These are phyloP conservation scores for Waltiozyma sp. DNA, from an alignment of 1,139 yeast genomes.

Conservation along the genomic window DNA sequence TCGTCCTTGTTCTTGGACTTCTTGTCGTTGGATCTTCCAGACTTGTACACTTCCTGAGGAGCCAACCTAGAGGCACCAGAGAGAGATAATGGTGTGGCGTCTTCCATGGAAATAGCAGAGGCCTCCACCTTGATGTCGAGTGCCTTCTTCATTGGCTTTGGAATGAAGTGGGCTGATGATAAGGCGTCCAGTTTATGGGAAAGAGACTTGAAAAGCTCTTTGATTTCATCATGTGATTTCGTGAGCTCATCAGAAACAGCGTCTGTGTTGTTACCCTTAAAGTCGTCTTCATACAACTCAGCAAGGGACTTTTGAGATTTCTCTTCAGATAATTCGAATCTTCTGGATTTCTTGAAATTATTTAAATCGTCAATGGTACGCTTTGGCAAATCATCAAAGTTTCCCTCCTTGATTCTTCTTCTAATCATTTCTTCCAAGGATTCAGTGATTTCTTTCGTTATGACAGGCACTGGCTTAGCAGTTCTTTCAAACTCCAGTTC, in stretches of 20 bases:
- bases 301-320: constrained; percentile 86
- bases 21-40: constrained; percentile 28
- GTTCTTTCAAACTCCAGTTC: constrained; percentile 65
- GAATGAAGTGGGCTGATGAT: constrained; percentile 87
- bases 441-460: constrained; percentile 81
- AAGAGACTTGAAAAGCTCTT: constrained; percentile 49
- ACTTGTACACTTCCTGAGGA: constrained; percentile 86
- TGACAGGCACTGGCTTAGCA: constrained; percentile 82
- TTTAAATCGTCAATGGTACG: constrained; percentile 54
- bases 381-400: constrained; percentile 79
- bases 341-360: constrained; percentile 36
- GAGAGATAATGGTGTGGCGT: constrained; percentile 85
- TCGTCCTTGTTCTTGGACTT: constrained; percentile 24
- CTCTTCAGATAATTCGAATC: constrained; percentile 65
- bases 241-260: constrained; percentile 52
- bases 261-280: constrained; percentile 33
- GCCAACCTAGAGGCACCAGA: constrained; percentile 73
- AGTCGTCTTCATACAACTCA: constrained; percentile 84
- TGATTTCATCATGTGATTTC: constrained; percentile 70
- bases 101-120: constrained; percentile 85
- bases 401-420: constrained; percentile 60
- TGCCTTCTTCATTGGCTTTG: constrained; percentile 76
- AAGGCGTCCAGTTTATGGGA: constrained; percentile 74
- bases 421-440: constrained; percentile 80
- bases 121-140: constrained; percentile 73